Evolutionary conservation across 2,329 filamentous ascomycete species (phyloP).

Genomic region (Bipolaris bicolor): DNA sequence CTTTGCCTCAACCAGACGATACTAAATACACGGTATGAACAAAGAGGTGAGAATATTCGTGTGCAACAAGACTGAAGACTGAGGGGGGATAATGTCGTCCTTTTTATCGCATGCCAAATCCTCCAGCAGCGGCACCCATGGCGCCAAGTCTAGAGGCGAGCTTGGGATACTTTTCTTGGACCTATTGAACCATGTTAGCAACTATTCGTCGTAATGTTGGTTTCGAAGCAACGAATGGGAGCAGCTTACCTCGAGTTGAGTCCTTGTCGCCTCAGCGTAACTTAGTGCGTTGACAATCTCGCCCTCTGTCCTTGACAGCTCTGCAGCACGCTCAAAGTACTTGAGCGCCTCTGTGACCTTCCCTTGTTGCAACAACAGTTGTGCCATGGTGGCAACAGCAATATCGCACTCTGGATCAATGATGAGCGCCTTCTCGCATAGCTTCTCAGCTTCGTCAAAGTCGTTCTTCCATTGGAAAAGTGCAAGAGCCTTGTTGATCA

Average conservation of each 20-base stretch:
- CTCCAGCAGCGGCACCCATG: constrained; percentile 50
- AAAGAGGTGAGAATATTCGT: background rate
- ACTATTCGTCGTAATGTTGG: background rate
- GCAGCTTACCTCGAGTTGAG: constrained; percentile 73
- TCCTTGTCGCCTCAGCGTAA: constrained; percentile 95
- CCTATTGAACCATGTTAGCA: constrained; percentile 29
- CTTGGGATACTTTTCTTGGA: constrained; percentile 61
- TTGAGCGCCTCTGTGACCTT: constrained; percentile 93
- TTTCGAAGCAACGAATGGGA: background rate
- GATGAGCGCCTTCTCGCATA: constrained; percentile 96
- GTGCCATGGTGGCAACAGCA: constrained; percentile 97
- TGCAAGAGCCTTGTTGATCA: constrained; percentile 98
- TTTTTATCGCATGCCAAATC: constrained; percentile 42
- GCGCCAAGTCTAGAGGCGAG: constrained; percentile 55
- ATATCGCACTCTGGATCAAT: constrained; percentile 99
- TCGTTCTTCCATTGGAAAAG: constrained; percentile 99
- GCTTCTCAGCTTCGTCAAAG: constrained; percentile 89
- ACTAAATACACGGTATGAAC: constrained; percentile 15
- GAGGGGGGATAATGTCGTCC: background rate
- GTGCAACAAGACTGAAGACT: background rate
- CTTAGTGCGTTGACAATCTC: constrained; percentile 96
- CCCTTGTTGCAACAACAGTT: constrained; percentile 94
- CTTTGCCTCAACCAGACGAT: background rate
- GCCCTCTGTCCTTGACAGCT: constrained; percentile 90
- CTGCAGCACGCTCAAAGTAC: constrained; percentile 96